Evolutionary conservation across 1,139 yeast genomes (phyloP), one percentile per base, ranked within the genome.

Genomic region (Candida frijolesensis): DNA sequence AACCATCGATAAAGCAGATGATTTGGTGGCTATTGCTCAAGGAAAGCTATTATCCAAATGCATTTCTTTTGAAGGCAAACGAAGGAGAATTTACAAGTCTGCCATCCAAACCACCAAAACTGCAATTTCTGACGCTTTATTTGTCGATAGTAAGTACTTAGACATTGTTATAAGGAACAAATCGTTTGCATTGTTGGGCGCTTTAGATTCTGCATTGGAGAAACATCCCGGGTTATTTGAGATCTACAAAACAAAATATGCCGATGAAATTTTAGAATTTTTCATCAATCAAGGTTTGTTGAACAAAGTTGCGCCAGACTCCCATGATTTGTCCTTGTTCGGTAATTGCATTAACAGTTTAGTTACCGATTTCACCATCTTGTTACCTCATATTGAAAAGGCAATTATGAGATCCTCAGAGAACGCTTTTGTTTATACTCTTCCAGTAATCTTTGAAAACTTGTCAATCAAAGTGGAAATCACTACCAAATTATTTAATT

Each of bases 351-450:
- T 82, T 25, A 59, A 65, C 16, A 75, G 74, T 14, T 74, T 76
- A 53, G 63, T 85, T 5, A 60, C 70, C 4, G 74, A 75, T 12
- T 74, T 87, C 50, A 66, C 64, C 14, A 58, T 64, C 0, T 50
- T 60, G 3, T 57, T 90, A 15, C 90, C 96, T 2, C 74, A 79
- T 15, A 63, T 92, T 47, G 94, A 89, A 57, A 91, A 89, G 63
- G 81, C 95, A 0, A 77, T 87, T 46, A 74, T 94, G 60, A 81
- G 97, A 64, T 84, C 96, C 2, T 88, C 97, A 0, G 98, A 91
- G 63, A 69, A 75, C 35, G 80, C 90, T 0, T 79, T 89, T 56
- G 77, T 78, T 7, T 60, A 72, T 33, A 68, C 85, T 14, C 62
- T 83, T 18, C 85, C 87, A 0, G 68, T 74, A 2, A 62, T 89